phyloP scores from a whole-genome alignment of 2,329 filamentous ascomycete genomes.

The Sporothrix globosa region DNA sequence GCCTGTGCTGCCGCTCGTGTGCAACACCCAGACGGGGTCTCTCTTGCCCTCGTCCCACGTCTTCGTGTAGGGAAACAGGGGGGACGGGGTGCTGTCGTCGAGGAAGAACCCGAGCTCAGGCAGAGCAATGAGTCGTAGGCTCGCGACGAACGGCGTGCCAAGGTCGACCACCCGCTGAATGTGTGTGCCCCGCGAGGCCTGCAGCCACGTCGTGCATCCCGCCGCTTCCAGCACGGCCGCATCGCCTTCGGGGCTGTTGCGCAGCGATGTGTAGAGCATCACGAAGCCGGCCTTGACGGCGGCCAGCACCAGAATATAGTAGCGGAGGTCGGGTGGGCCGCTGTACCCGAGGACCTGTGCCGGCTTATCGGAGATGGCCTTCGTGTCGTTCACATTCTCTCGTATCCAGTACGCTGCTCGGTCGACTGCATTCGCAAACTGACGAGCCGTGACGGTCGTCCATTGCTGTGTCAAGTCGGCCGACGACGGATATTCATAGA shows the following conservation, averaged over 20 bases:
- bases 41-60: constrained; percentile 48
- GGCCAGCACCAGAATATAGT: constrained; percentile 39
- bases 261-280: constrained; percentile 44
- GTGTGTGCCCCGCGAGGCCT: constrained; percentile 40
- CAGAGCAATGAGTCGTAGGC: constrained; percentile 42
- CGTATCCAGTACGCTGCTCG: constrained; percentile 28
- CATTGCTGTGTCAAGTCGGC: constrained; percentile 28
- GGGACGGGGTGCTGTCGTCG: background rate
- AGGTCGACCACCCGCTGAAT: constrained; percentile 36
- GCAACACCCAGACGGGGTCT: constrained; percentile 49
- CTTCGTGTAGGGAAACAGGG: constrained; percentile 28
- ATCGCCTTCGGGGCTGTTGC: constrained; percentile 52
- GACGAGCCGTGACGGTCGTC: constrained; percentile 21
- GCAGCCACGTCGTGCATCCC: constrained; percentile 43
- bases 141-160: background rate
- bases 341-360: constrained; percentile 51
- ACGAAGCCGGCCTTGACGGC: constrained; percentile 44
- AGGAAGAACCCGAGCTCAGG: constrained; percentile 32
- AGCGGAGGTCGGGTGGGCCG: constrained; percentile 45
- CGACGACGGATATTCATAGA: constrained; percentile 30
- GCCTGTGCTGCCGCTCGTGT: constrained; percentile 54
- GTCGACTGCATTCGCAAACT: constrained; percentile 36
- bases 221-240: constrained; percentile 51
- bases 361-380: constrained; percentile 13
- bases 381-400: background rate